phyloP scores from a whole-genome alignment of 2,329 filamentous ascomycete genomes.

The Paecilomyces dactylethromorphus region DNA sequence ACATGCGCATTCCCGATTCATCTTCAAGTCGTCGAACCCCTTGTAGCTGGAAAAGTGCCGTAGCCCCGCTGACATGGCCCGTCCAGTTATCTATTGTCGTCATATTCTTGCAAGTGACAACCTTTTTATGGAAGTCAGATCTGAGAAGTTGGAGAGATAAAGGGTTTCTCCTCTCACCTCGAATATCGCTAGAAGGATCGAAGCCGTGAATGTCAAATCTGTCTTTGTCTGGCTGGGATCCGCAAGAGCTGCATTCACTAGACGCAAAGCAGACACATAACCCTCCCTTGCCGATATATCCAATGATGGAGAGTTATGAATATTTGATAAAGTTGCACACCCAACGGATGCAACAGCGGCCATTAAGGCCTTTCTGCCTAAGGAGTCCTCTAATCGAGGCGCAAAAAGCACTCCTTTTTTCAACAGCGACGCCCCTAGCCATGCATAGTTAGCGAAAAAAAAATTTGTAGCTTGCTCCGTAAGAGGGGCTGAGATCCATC shows the following conservation, averaged over 20 bases:
- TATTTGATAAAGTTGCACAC: constrained; percentile 52
- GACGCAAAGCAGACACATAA: constrained; percentile 49
- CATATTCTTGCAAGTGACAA: constrained; percentile 35
- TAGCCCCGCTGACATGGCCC: constrained; percentile 54
- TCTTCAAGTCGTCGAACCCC: constrained; percentile 30
- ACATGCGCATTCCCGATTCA: constrained; percentile 44
- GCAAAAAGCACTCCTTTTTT: constrained; percentile 17
- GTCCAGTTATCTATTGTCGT: constrained; percentile 47
- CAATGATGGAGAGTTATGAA: constrained; percentile 43
- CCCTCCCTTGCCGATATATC: constrained; percentile 44
- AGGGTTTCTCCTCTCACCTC: constrained; percentile 41
- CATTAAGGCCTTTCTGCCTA: constrained; percentile 25
- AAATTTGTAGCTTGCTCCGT: constrained; percentile 22
- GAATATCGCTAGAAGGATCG: constrained; percentile 55
- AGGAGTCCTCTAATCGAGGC: constrained; percentile 9
- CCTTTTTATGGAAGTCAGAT: constrained; percentile 15
- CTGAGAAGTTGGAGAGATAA: not conserved
- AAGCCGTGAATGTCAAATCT: constrained; percentile 44
- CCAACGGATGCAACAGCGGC: constrained; percentile 53
- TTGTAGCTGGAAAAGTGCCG: constrained; percentile 49
- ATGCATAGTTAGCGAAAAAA: constrained; percentile 28
- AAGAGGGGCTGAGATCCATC: not conserved
- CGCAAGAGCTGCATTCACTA: constrained; percentile 27
- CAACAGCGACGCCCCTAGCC: constrained; percentile 21
- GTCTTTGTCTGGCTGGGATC: constrained; percentile 27